Percentiles rank a stretch among this genome's conserved stretches.
These are phyloP conservation scores for Mycosphaerella sp. DNA, from an alignment of 2,329 filamentous ascomycete species.

Conservation along the genomic window DNA sequence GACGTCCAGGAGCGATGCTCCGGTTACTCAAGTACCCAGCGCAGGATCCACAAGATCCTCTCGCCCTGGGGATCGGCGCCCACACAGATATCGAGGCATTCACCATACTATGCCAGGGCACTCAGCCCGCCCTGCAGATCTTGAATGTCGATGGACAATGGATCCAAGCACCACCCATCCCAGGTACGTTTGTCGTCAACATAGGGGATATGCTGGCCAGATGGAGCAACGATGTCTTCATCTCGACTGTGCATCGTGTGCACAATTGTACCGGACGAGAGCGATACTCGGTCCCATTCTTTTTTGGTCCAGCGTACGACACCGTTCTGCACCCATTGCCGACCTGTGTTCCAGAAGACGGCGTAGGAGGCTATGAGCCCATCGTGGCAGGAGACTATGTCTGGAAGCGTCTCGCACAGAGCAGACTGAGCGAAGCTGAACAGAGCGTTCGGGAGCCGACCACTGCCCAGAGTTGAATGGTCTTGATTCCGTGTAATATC, in stretches of 20 bases:
- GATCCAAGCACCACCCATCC: slow-evolving; percentile 42
- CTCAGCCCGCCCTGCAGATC: slow-evolving; percentile 24
- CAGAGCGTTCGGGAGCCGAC: slow-evolving; percentile 2
- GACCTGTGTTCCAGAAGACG: slow-evolving; percentile 17
- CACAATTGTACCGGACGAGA: slow-evolving; percentile 39
- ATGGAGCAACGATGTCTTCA: slow-evolving; percentile 43
- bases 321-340: slow-evolving; percentile 19
- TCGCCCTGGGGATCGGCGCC: slow-evolving; percentile 35
- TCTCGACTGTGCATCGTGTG: slow-evolving; percentile 43
- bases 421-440: slow-evolving; percentile 19
- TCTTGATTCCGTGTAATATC: too few relatives aligned
- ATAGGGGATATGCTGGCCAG: slow-evolving; percentile 48
- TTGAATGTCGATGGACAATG: slow-evolving; percentile 36
- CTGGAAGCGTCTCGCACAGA: slow-evolving; percentile 19
- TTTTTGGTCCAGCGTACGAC: slow-evolving; percentile 42
- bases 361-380: slow-evolving; percentile 19
- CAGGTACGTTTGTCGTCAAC: slow-evolving; percentile 46
- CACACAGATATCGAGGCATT: slow-evolving; percentile 31
- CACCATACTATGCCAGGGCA: slow-evolving; percentile 23
- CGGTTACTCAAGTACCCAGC: slow-evolving; percentile 38
- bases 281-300: slow-evolving; percentile 45
- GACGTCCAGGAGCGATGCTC: slow-evolving; percentile 36
- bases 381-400: slow-evolving; percentile 26
- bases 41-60: slow-evolving; percentile 17
- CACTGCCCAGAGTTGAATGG: slow-evolving; percentile 1